Conservation (phyloP, 495 filamentous ascomycete species). For the Penicillium ochrochloron region DNA sequence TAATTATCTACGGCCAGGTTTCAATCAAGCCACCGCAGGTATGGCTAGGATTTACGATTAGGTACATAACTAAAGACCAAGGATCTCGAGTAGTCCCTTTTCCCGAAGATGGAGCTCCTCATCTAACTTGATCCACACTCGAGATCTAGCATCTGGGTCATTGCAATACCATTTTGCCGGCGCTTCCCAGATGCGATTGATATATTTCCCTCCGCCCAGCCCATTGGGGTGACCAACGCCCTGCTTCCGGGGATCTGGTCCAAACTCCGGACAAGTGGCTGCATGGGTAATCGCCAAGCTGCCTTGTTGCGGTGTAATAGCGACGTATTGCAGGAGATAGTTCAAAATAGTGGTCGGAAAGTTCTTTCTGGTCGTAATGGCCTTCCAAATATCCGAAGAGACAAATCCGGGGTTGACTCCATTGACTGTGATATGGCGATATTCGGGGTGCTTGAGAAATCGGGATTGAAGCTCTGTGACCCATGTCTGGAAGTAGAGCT, state of each 20-base stretch:
- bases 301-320: conserved; percentile 29
- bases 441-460: conserved; percentile 21
- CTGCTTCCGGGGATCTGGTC: conserved; percentile 25
- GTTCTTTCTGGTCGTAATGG: background rate
- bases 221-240: conserved; percentile 16
- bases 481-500: conserved; percentile 35
- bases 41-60: background rate
- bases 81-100: conserved; percentile 21
- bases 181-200: conserved; percentile 37
- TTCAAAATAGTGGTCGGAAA: background rate
- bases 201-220: conserved; percentile 30
- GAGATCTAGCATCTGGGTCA: conserved; percentile 18
- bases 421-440: conserved; percentile 34
- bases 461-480: conserved; percentile 29
- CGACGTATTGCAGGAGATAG: conserved; percentile 14
- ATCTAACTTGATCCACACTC: conserved; percentile 26
- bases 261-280: conserved; percentile 29
- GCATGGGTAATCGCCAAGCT: conserved; percentile 30
- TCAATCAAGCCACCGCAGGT: background rate
- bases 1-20: background rate
- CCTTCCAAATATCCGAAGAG: conserved; percentile 26
- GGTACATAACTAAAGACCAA: conserved; percentile 8
- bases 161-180: conserved; percentile 15
- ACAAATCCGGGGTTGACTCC: conserved; percentile 34
- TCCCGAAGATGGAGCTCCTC: conserved; percentile 26